Evolutionary conservation across 768 basidiomycete genomes (phyloP), one percentile per base, ranked within the genome.

Genomic region (Rhizopogon sp.): DNA sequence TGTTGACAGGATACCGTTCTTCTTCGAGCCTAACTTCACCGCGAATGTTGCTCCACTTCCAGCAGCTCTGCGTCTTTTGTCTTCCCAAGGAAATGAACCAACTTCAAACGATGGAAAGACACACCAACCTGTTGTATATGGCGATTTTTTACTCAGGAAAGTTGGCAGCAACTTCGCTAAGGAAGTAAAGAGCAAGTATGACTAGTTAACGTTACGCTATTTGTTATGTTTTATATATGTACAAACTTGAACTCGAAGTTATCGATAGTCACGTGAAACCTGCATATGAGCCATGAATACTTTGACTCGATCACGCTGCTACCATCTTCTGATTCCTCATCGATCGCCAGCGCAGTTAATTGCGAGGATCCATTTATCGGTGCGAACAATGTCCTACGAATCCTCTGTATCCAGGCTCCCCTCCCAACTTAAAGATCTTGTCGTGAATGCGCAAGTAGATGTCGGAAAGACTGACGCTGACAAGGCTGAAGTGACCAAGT

Each of bases 11-110:
- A 79, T 95, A 17, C 94, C 94, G 0, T 96, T 96, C 73, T 97
- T 97, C 77, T 96, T 90, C 59, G 94, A 96, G 68, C 93, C 94
- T 0, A 91, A 90, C 55, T 93, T 91, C 62, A 74, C 84, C 56
- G 88, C 93, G 0, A 55, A 73, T 2, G 73, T 97, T 45, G 70
- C 76, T 58, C 88, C 92, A 1, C 72, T 95, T 6, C 73, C 75
- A 4, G 84, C 84, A 6, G 84, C 83, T 0, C 62, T 77, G 28
- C 79, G 84, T 35, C 61, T 79, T 9, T 39, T 51, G 17, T 49
- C 16, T 14, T 31, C 50, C 35, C 50, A 52, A 3, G 57, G 37
- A 22, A 56, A 66, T 39, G 57, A 60, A 28, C 56, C 62, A 1
- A 55, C 63, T n/a, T 35, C 31, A 0, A 52, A 60, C 4, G 62